Evolutionary conservation across 1,139 yeast genomes (phyloP).

Genomic region (Pichia sp.): DNA sequence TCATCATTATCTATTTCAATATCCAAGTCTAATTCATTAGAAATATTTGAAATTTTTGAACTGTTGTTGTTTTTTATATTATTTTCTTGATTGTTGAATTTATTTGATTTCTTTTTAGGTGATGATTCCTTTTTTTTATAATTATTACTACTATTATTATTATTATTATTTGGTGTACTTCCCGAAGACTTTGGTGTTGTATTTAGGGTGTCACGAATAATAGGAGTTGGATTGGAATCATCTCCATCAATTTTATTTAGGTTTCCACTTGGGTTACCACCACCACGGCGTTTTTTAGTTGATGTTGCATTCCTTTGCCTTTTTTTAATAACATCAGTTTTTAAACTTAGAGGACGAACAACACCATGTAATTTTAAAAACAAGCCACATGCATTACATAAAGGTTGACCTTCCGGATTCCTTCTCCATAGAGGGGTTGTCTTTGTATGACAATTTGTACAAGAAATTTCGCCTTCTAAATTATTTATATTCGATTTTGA

Average conservation of each 20-base stretch:
- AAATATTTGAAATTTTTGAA: neutral
- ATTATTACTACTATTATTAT: neutral
- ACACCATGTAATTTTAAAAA: conserved; percentile 90
- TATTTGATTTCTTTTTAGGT: neutral
- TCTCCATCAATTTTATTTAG: conserved; percentile 25
- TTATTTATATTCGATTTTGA: neutral
- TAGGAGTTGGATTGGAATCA: conserved; percentile 27
- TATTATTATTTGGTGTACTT: neutral
- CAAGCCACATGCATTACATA: conserved; percentile 93
- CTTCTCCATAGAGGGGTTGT: conserved; percentile 96
- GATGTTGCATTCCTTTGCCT: conserved; percentile 37
- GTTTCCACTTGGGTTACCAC: neutral
- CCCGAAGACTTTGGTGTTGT: neutral
- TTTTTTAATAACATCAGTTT: conserved; percentile 88
- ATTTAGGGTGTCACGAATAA: conserved; percentile 9
- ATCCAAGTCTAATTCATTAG: conserved; percentile 3
- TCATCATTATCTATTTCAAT: neutral
- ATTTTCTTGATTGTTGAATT: neutral
- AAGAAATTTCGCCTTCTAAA: conserved; percentile 29
- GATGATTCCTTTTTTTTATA: neutral
- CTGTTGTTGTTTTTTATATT: neutral
- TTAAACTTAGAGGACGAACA: conserved; percentile 81
- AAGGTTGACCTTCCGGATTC: conserved; percentile 85
- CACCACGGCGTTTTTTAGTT: conserved; percentile 19
- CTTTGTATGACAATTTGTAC: conserved; percentile 87